Conservation (phyloP, 352 stramenopile genomes). For the Lagenidium sp. region DNA sequence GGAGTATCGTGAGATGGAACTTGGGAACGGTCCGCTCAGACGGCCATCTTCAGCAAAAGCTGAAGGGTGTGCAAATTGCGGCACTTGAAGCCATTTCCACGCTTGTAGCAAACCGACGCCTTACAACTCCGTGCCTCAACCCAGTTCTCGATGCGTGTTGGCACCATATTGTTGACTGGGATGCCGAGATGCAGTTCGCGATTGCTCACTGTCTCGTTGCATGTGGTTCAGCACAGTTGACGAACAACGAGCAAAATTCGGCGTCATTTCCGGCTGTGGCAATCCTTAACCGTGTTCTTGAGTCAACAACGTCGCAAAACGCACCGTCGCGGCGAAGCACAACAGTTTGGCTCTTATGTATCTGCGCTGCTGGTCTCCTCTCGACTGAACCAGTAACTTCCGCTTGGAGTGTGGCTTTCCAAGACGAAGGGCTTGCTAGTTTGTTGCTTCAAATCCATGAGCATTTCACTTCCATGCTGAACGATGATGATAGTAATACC, state of each 20-base stretch:
- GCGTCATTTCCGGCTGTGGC: too few species aligned
- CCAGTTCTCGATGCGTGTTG: slow-evolving; percentile 16
- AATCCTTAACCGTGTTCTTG: too few species aligned
- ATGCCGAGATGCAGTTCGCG: slow-evolving; percentile 41
- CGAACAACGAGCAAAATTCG: too few species aligned
- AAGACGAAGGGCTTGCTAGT: slow-evolving; percentile 17
- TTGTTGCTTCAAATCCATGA: slow-evolving; percentile 47
- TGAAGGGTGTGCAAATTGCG: slow-evolving; percentile 1
- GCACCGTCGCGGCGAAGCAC: slow-evolving; percentile 36
- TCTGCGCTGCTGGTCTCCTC: slow-evolving; percentile 35
- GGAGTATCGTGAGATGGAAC: slow-evolving; percentile 12
- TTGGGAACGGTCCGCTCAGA: slow-evolving; percentile 6
- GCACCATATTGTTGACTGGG: slow-evolving; percentile 14
- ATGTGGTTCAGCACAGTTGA: slow-evolving; percentile 34
- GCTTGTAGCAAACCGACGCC: too few species aligned
- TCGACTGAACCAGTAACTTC: neutral
- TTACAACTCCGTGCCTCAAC: neutral
- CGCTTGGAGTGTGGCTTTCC: slow-evolving; percentile 24
- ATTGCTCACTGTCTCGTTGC: slow-evolving; percentile 44
- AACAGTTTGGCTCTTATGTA: slow-evolving; percentile 58
- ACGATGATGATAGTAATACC: slow-evolving; percentile 47
- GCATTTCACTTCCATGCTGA: slow-evolving; percentile 74
- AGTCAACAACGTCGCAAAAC: slow-evolving; percentile 30
- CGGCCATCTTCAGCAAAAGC: slow-evolving; percentile 11
- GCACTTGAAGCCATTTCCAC: slow-evolving; percentile 7